Percentiles rank a stretch among this genome's conserved stretches.
These are phyloP conservation scores for Lactarius tabidus DNA, from an alignment of 768 basidiomycete genomes.

Conservation along the genomic window DNA sequence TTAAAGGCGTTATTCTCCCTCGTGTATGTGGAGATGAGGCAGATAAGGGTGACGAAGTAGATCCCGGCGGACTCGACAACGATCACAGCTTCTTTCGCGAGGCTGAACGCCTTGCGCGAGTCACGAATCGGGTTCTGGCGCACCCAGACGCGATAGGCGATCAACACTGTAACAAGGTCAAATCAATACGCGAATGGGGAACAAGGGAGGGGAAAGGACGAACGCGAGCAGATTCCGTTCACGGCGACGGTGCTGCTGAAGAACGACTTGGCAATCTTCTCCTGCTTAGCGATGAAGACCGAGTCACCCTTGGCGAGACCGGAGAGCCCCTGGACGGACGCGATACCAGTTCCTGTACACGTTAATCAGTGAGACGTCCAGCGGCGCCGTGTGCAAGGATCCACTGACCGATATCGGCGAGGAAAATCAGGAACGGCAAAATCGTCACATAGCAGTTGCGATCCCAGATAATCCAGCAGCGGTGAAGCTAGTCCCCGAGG, in stretches of 20 bases:
- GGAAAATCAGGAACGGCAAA: constrained; percentile 29
- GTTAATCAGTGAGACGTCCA: constrained; percentile 1
- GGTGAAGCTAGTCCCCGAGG: constrained; percentile 25
- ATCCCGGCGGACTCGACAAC: constrained; percentile 22
- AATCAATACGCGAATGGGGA: neutral
- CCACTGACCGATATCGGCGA: constrained; percentile 31
- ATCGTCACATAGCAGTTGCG: constrained; percentile 21
- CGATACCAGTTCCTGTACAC: constrained; percentile 25
- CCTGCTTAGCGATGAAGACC: constrained; percentile 27
- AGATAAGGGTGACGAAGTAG: constrained; percentile 16
- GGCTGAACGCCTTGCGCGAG: constrained; percentile 18
- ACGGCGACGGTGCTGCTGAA: constrained; percentile 29
- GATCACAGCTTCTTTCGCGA: constrained; percentile 17
- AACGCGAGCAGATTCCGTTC: constrained; percentile 31
- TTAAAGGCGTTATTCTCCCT: constrained; percentile 18
- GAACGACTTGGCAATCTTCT: constrained; percentile 28
- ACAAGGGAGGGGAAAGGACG: constrained; percentile 8
- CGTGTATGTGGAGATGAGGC: constrained; percentile 18
- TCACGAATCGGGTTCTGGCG: constrained; percentile 25
- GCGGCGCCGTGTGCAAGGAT: neutral
- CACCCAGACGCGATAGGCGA: constrained; percentile 29
- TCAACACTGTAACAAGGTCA: constrained; percentile 24
- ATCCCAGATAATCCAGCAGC: constrained; percentile 31
- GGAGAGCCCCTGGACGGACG: constrained; percentile 26
- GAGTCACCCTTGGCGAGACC: constrained; percentile 25